Percentiles rank a stretch among this genome's conserved stretches.
Conservation (phyloP, 2,329 filamentous ascomycete genomes). For the Fonsecaea nubica region DNA sequence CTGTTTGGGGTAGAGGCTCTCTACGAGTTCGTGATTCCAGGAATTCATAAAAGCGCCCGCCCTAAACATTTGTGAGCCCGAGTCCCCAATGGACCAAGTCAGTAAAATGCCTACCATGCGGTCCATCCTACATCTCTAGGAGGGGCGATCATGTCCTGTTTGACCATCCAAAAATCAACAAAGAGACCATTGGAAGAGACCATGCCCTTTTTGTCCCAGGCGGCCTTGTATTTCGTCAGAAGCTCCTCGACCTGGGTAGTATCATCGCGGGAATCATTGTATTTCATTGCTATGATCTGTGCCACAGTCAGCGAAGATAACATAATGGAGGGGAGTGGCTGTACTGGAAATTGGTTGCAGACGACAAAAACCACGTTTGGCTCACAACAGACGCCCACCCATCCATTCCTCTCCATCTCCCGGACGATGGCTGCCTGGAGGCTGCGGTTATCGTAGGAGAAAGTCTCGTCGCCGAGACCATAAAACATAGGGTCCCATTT, state of each 20-base stretch:
- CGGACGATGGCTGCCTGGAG: conserved; percentile 47
- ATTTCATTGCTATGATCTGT: conserved; percentile 49
- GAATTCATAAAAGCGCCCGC: conserved; percentile 47
- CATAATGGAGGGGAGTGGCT: conserved; percentile 15
- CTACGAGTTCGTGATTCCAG: conserved; percentile 48
- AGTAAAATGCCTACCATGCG: conserved; percentile 42
- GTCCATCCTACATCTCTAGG: conserved; percentile 38
- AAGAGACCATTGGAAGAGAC: conserved; percentile 42
- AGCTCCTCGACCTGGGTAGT: conserved; percentile 45
- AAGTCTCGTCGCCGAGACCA: conserved; percentile 48
- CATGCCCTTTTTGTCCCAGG: conserved; percentile 46
- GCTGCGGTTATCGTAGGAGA: conserved; percentile 44
- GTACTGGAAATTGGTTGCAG: conserved; percentile 55
- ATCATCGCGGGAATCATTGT: conserved; percentile 47
- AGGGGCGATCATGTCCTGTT: conserved; percentile 41
- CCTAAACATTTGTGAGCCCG: conserved; percentile 30
- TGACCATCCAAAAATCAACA: conserved; percentile 40
- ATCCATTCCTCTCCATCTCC: conserved; percentile 50
- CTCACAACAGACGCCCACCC: conserved; percentile 54
- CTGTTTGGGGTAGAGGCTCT: conserved; percentile 39
- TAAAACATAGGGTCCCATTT: conserved; percentile 51
- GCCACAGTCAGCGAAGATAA: conserved; percentile 14
- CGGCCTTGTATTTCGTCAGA: conserved; percentile 48
- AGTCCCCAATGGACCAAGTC: neutral
- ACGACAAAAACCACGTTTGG: conserved; percentile 47